Percentiles rank a stretch among this genome's conserved stretches.
phyloP scores from a whole-genome alignment of 371 early-diverging fungal genomes.

The Polyrhizophydium stewartii region DNA sequence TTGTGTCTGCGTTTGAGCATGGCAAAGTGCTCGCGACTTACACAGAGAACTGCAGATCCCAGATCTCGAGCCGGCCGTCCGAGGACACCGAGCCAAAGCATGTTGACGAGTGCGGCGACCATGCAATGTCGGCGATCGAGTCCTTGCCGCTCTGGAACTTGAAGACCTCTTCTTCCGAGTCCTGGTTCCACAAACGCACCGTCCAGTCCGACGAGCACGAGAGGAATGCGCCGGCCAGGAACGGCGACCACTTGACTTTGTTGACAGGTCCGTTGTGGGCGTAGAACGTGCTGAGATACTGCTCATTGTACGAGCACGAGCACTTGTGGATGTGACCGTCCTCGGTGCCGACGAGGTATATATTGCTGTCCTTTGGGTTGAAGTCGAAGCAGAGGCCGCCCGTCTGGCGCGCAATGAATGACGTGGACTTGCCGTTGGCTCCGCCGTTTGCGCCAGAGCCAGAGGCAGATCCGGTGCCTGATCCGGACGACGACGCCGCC shows the following conservation, averaged over 20 bases:
- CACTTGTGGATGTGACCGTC: constrained; percentile 50
- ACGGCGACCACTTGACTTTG: constrained; percentile 48
- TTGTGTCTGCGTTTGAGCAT: neutral
- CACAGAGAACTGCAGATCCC: constrained; percentile 48
- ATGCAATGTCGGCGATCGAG: constrained; percentile 44
- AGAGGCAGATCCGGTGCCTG: constrained; percentile 5
- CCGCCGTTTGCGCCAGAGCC: constrained; percentile 6
- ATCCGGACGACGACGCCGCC: neutral
- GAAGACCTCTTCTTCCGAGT: constrained; percentile 37
- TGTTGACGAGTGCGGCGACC: constrained; percentile 43
- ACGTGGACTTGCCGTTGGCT: constrained; percentile 15
- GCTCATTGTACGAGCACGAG: constrained; percentile 51
- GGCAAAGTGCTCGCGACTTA: constrained; percentile 10
- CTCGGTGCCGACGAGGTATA: constrained; percentile 54
- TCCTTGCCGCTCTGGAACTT: constrained; percentile 52
- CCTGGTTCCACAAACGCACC: constrained; percentile 43
- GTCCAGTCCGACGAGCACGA: constrained; percentile 50
- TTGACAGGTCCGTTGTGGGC: constrained; percentile 50
- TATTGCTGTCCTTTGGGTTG: constrained; percentile 41
- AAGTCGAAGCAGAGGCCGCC: constrained; percentile 56
- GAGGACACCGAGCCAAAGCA: constrained; percentile 43
- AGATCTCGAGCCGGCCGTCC: constrained; percentile 53
- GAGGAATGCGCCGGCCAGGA: constrained; percentile 32
- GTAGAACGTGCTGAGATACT: constrained; percentile 42
- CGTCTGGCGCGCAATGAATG: constrained; percentile 44